A percentile compares a stretch with the other conserved stretches of the same genome.
Evolutionary conservation across 192 early-diverging fungal genomes (phyloP).

Genomic region (Podila epigama): DNA sequence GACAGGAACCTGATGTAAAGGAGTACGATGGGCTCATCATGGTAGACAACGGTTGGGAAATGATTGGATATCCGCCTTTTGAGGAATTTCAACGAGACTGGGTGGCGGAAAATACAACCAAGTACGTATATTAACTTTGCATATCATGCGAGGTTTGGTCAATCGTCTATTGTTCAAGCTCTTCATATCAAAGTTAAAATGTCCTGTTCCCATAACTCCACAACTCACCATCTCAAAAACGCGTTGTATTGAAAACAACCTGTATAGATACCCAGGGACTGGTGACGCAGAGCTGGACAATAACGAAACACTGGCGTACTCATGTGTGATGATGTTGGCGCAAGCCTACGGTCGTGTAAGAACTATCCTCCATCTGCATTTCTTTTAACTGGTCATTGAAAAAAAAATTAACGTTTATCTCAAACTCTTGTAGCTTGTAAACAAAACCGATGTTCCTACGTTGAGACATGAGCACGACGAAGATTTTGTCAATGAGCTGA

Average conservation of each 20-base stretch:
- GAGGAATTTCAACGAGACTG: conserved; percentile 50
- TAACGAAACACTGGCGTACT: conserved; percentile 57
- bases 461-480: neutral
- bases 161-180: too few relatives aligned
- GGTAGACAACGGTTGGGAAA: conserved; percentile 52
- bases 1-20: neutral
- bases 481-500: neutral
- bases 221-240: too few relatives aligned
- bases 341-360: conserved; percentile 34
- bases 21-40: conserved; percentile 47
- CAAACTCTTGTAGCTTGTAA: neutral
- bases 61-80: conserved; percentile 52
- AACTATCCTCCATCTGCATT: neutral
- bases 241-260: too few relatives aligned
- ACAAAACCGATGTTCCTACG: neutral
- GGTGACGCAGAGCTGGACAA: conserved; percentile 34
- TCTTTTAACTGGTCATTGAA: neutral
- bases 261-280: conserved; percentile 49
- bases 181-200: too few relatives aligned
- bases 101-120: conserved; percentile 42
- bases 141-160: too few relatives aligned
- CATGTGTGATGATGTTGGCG: conserved; percentile 58
- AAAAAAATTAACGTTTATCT: too few relatives aligned
- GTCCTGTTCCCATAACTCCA: too few relatives aligned
- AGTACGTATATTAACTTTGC: too few relatives aligned